phyloP scores from a whole-genome alignment of 331 rosid genomes.

The Cydonia oblonga region DNA sequence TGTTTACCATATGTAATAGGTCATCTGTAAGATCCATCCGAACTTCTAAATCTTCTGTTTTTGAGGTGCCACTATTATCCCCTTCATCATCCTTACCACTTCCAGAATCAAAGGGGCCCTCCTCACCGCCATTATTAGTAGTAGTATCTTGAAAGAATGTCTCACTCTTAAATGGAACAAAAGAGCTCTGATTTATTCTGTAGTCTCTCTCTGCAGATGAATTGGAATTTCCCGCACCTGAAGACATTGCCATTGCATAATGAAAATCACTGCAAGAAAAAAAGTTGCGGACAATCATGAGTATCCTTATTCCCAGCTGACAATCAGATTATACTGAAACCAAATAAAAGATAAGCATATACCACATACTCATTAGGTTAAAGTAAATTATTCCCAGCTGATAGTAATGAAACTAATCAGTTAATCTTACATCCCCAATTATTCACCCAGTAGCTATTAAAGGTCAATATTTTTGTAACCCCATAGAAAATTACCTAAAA shows the following conservation, averaged over 20 bases:
- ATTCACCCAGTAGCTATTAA: neutral
- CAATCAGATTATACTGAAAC: neutral
- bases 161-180: constrained; percentile 28
- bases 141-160: constrained; percentile 30
- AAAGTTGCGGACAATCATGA: neutral
- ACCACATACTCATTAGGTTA: neutral
- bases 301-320: neutral
- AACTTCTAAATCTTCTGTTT: constrained; percentile 50
- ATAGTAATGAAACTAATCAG: neutral
- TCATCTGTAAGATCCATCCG: constrained; percentile 98
- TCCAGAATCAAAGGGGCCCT: constrained; percentile 26
- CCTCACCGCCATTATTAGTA: constrained; percentile 24
- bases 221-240: constrained; percentile 39
- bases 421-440: neutral
- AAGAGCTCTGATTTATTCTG: constrained; percentile 22
- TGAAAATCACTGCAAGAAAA: constrained; percentile 45
- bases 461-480: neutral
- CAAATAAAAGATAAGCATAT: neutral
- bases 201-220: constrained; percentile 40
- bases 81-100: constrained; percentile 42
- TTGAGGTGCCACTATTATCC: constrained; percentile 29
- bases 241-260: constrained; percentile 30
- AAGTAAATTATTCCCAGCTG: neutral
- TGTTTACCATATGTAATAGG: constrained; percentile 80
- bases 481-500: neutral